Base-by-base conservation (phyloP, 148 eudicot genomes). In the Rhododendron vialii region DNA sequence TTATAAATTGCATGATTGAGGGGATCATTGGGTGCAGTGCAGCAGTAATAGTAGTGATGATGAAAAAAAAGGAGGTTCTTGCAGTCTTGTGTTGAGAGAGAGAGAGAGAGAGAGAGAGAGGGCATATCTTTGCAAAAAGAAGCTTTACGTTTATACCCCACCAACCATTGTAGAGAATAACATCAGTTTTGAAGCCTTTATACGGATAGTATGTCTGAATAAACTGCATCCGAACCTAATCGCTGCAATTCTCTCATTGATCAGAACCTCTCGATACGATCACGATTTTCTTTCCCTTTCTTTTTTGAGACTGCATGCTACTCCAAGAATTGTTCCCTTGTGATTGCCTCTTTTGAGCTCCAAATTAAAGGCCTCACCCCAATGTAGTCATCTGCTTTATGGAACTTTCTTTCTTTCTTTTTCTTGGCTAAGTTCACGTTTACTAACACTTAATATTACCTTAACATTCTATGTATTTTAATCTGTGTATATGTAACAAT, bases 81-180 rank as follows among this genome's bases (percentile, higher is more conserved):
- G 86, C 24, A 75, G 86, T 83, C 35, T 82, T 85, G 87, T 85
- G 82, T 81, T 61, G 43, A 73, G 1, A 15, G 65, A 59, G 65
- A 59, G 65, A 24, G 71, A 63, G 71, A 59, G n/a, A 69, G 75
- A 69, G 38, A 69, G 35, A 88, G 85, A 59, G 65, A 69, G 75
- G 28, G 38, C 83, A 76, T 84, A 77, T 86, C 86, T 89, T 90
- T 81, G 91, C 87, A 87, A 88, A 92, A 95, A 92, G 92, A 84
- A 80, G 89, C 96, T 93, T 95, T 95, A 92, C 88, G 91, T 90
- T 88, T 90, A 88, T 91, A 86, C 95, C 93, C 91, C 96, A 92
- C 93, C 90, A 84, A 87, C 77, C 84, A 84, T 87, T 87, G 87
- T 83, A 76, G 84, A 88, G 93, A 92, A 92, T 91, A 93, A 89